These are phyloP conservation scores for Aspergillus sp. DNA, from an alignment of 2,329 filamentous ascomycete species.

Conservation along the genomic window DNA sequence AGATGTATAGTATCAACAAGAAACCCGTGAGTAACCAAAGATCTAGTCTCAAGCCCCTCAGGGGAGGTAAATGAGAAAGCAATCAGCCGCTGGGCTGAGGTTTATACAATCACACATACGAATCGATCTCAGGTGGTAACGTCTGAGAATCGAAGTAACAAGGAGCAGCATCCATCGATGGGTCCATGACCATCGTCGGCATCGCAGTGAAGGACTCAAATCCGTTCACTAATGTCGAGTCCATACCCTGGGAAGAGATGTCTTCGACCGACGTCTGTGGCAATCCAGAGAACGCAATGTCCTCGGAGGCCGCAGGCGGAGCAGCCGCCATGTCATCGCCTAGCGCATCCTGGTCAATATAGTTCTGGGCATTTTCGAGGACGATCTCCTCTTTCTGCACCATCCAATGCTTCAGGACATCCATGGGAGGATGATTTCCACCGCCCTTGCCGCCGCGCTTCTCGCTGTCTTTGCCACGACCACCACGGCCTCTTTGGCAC, in stretches of 20 bases:
- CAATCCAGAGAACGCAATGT: conserved; percentile 17
- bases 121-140: conserved; percentile 36
- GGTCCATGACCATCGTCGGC: conserved; percentile 33
- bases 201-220: conserved; percentile 32
- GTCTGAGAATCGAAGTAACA: conserved; percentile 38
- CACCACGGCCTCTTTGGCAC: conserved; percentile 56
- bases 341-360: conserved; percentile 28
- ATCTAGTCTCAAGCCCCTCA: neutral
- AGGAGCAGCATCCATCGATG: conserved; percentile 33
- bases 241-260: conserved; percentile 27
- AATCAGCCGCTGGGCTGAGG: neutral
- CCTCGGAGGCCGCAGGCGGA: conserved; percentile 14
- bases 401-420: conserved; percentile 63
- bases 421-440: conserved; percentile 63
- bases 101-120: conserved; percentile 38
- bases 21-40: neutral
- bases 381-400: conserved; percentile 56
- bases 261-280: conserved; percentile 22
- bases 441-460: conserved; percentile 64
- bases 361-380: conserved; percentile 35
- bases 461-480: conserved; percentile 60
- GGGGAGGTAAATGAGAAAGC: conserved; percentile 1
- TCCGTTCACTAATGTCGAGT: conserved; percentile 31
- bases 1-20: conserved; percentile 7
- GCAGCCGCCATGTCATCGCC: conserved; percentile 23